Evolutionary conservation across 352 stramenopile species (phyloP), one percentile per base, ranked within the genome.

Genomic region (Phytophthora rubi): DNA sequence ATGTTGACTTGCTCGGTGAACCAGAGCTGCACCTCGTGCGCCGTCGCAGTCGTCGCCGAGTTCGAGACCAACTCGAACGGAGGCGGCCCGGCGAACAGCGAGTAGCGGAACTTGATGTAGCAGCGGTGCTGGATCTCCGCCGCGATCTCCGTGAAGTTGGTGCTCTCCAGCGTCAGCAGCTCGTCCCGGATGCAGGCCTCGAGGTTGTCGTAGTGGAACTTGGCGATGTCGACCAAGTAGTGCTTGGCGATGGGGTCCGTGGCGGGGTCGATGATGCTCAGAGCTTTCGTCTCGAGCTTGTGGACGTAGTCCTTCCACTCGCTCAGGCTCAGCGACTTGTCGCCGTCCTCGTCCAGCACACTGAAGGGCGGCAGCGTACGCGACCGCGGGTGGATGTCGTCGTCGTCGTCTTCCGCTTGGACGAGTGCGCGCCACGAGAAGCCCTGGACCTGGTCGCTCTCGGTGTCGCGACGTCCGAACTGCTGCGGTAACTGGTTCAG

Each of bases 21-120:
- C 80, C 80, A 86, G 15, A 33, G 48, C 28, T 70, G 37, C 9
- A 85, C 39, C 8, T 76, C 48, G 23, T 53, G 33, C 1, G 70
- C 57, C 0, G 58, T 30, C 5, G 77, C 62, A 0, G 63, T 70
- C 5, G 62, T 18, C 18, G 67, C 53, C 18, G 71, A 60, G 45
- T 71, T 69, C 26, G 75, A 48, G 33, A 87, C 56, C 58, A 77
- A 70, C 30, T 88, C 80, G 47, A 84, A 88, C 13, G 80, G 73
- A 33, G 77, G 70, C 3, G 68, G 57, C 1, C 77, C 77, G 9
- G 75, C 71, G 23, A 80, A 73, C 4, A 85, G 32, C 45, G 77
- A 83, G 68, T 88, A 88, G 56, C 75, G 75, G 56, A 88, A 79
- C 66, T 80, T 82, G 68, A 88, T 59, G 65, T 81, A 80, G 75